Evolutionary conservation across 2,329 filamentous ascomycete genomes (phyloP).

Genomic region (Aspergillus pseudonomiae): DNA sequence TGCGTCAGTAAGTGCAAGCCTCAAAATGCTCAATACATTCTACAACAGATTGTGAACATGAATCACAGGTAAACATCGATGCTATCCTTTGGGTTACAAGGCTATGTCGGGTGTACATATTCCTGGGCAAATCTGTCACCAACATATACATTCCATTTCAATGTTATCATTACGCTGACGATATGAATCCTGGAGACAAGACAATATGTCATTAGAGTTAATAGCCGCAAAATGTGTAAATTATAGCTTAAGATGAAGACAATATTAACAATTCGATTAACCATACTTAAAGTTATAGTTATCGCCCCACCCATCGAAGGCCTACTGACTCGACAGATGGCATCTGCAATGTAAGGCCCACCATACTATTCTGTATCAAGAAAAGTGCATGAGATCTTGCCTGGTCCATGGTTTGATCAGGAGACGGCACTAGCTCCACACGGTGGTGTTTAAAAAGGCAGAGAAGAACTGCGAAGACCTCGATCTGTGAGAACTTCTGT

Average conservation of each 20-base stretch:
- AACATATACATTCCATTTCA: no score
- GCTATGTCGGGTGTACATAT: no score
- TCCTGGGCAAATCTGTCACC: no score
- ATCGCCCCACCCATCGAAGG: neutral
- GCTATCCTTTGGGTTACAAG: no score
- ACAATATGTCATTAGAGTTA: no score
- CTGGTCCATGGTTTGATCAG: neutral
- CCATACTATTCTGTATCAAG: conserved; percentile 1
- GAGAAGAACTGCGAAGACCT: conserved; percentile 3
- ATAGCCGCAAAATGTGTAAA: no score
- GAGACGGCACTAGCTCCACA: neutral
- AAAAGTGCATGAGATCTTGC: neutral
- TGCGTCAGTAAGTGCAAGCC: no score
- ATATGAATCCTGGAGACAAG: no score
- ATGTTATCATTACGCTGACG: no score
- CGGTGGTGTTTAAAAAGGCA: conserved; percentile 1
- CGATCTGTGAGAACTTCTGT: conserved; percentile 5
- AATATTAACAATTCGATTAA: neutral
- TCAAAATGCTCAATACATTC: no score
- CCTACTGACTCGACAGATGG: neutral
- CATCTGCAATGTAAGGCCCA: conserved; percentile 10
- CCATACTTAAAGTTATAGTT: neutral
- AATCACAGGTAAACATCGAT: no score
- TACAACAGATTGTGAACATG: no score
- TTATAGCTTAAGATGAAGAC: neutral